phyloP scores from a whole-genome alignment of 768 basidiomycete species.

The Pleurotus giganteus region DNA sequence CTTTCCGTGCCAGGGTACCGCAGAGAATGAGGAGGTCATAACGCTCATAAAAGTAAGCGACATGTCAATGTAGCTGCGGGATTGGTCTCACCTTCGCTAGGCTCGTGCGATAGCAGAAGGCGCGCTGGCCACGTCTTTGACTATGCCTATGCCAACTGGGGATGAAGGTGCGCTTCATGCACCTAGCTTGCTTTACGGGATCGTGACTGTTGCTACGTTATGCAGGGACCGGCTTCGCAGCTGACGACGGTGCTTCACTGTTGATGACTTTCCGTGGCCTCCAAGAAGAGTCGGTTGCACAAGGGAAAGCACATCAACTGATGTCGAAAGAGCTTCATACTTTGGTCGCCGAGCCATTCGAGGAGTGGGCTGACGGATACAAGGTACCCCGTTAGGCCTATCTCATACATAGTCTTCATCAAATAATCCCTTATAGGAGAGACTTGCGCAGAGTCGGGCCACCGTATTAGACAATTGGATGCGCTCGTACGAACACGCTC shows the following conservation, averaged over 20 bases:
- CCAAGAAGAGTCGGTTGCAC: slow-evolving; percentile 64
- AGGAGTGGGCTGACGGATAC: slow-evolving; percentile 74
- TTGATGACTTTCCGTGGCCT: slow-evolving; percentile 78
- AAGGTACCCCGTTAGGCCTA: slow-evolving; percentile 40
- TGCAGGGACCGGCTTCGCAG: slow-evolving; percentile 62
- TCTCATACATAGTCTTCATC: slow-evolving; percentile 13
- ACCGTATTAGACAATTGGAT: slow-evolving; percentile 67
- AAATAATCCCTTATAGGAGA: slow-evolving; percentile 40
- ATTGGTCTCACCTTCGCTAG: slow-evolving; percentile 34
- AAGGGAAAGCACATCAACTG: slow-evolving; percentile 72
- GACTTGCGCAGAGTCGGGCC: slow-evolving; percentile 56
- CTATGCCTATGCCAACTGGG: slow-evolving; percentile 45
- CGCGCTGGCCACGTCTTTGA: slow-evolving; percentile 58
- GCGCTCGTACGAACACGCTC: slow-evolving; percentile 65
- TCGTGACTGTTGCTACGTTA: slow-evolving; percentile 10
- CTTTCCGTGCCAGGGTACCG: slow-evolving; percentile 54
- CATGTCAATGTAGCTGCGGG: slow-evolving; percentile 2
- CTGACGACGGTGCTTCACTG: slow-evolving; percentile 85
- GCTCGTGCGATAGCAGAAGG: slow-evolving; percentile 71
- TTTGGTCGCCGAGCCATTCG: slow-evolving; percentile 78
- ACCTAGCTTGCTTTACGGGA: not conserved
- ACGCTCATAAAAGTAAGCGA: slow-evolving; percentile 74
- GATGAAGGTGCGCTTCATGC: slow-evolving; percentile 41
- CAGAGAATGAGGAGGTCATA: slow-evolving; percentile 82
- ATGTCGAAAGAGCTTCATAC: slow-evolving; percentile 75